Base-by-base conservation (phyloP, 2,329 filamentous ascomycete genomes). In the Ascochyta clinopodiicola region DNA sequence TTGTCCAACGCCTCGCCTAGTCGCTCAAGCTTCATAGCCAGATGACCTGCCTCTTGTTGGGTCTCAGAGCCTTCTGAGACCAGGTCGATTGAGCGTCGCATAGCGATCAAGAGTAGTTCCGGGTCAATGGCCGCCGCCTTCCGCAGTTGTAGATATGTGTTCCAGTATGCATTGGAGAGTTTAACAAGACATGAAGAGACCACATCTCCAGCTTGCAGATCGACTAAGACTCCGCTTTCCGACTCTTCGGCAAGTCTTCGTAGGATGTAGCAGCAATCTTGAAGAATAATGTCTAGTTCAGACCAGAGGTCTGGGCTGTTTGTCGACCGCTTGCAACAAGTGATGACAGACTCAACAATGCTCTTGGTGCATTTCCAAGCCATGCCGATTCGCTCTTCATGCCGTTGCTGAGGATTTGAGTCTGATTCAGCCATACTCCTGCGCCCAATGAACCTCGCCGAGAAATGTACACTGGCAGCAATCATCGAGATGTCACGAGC, bases 131-230 rank as follows among this genome's bases (percentile, higher is more conserved):
- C 75, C 0, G 75, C 62, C 22, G 77, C 74, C 44, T 83, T 84
- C 76, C 56, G 85, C 69, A 73, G 42, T 39, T 80, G 78, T 17
- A 83, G 75, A 66, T 86, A 86, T 43, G 84, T 80, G n/a, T 85
- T 79, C 69, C 88, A 91, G 69, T 91, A 91, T 3, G 90, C 80
- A 63, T 89, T 88, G 0, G 89, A 91, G 24, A 91, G 83, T 64
- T 87, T 90, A 58, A 88, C 82, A 52, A 84, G 79, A 27, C 64
- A 67, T 6, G 59, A 64, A 22, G 63, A 62, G 9, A 68, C 48
- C 17, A 67, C 48, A 7, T 64, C 52, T 9, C 48, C 49, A 17
- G 54, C 51, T 34, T 61, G 51, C 6, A 47, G 19, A 21, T 46
- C 36, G 15, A 51, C 27, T 25, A 53, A 34, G 8, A 51, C 46